Evolutionary conservation across 2,329 filamentous ascomycete species (phyloP).

Genomic region (Sclerotinia sclerotiorum): DNA sequence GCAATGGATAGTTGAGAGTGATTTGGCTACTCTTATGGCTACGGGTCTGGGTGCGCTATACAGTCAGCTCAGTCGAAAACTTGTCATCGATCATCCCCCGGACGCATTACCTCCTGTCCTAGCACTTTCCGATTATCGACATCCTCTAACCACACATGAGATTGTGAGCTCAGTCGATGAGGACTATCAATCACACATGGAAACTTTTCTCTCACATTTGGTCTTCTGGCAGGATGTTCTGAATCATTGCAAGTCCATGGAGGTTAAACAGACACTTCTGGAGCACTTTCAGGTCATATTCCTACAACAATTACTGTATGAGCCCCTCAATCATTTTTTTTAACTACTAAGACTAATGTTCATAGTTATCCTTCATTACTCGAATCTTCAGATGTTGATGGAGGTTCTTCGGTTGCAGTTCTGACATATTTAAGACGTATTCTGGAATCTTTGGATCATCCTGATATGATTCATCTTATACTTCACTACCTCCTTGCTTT

Average conservation of each 20-base stretch:
- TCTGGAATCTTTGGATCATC: slow-evolving; percentile 86
- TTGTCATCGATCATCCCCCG: slow-evolving; percentile 75
- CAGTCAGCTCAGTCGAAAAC: slow-evolving; percentile 68
- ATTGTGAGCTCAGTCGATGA: slow-evolving; percentile 72
- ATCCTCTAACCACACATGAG: slow-evolving; percentile 66
- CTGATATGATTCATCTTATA: slow-evolving; percentile 91
- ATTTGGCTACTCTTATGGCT: slow-evolving; percentile 94
- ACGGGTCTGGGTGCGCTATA: slow-evolving; percentile 82
- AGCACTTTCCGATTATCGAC: slow-evolving; percentile 83
- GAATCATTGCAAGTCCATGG: slow-evolving; percentile 87
- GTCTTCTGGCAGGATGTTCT: slow-evolving; percentile 98
- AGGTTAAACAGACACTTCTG: slow-evolving; percentile 88
- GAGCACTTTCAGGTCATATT: slow-evolving; percentile 98
- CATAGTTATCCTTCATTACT: slow-evolving; percentile 86
- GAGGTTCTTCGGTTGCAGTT: slow-evolving; percentile 93
- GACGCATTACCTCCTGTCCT: slow-evolving; percentile 79
- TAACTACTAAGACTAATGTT: slow-evolving; percentile 27
- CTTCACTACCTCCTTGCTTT: slow-evolving; percentile 88
- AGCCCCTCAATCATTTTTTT: slow-evolving; percentile 25
- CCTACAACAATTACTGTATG: slow-evolving; percentile 85
- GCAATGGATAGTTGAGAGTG: slow-evolving; percentile 96
- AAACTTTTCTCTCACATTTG: slow-evolving; percentile 91
- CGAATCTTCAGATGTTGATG: slow-evolving; percentile 95
- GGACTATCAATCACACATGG: slow-evolving; percentile 80
- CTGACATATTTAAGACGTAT: slow-evolving; percentile 90